Evolutionary conservation across 768 basidiomycete genomes (phyloP).

Genomic region (Boletus eberwhitei): DNA sequence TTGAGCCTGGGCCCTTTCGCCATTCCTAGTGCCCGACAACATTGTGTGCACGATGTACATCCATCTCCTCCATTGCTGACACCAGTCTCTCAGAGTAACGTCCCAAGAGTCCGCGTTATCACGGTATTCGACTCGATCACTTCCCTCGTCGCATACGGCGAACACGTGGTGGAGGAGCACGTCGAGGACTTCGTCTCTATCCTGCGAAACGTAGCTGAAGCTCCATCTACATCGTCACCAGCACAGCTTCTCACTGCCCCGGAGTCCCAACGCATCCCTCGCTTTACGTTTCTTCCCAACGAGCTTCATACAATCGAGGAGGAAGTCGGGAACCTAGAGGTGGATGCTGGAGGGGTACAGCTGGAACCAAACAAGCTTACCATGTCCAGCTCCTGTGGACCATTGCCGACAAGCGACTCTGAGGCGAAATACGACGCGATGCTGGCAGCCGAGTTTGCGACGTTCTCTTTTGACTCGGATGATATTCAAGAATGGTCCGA

Average conservation of each 20-base stretch:
- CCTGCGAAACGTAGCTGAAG: neutral
- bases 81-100: neutral
- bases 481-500: slow-evolving; percentile 15
- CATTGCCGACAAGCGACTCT: neutral
- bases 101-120: neutral
- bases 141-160: neutral
- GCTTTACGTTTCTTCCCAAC: neutral
- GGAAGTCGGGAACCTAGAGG: neutral
- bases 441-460: slow-evolving; percentile 6
- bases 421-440: slow-evolving; percentile 10
- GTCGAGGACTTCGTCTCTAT: slow-evolving; percentile 1
- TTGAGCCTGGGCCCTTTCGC: neutral
- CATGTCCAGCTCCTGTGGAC: neutral
- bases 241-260: neutral
- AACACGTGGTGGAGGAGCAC: neutral
- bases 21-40: neutral
- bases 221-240: neutral
- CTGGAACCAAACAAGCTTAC: neutral
- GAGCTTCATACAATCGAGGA: neutral
- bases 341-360: neutral
- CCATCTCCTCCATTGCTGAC: neutral
- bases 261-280: neutral
- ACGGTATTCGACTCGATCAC: neutral
- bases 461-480: slow-evolving; percentile 9
- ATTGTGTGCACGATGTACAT: neutral